Base-by-base conservation (phyloP, 2,329 filamentous ascomycete genomes). In the Monilinia vaccinii-corymbosi region DNA sequence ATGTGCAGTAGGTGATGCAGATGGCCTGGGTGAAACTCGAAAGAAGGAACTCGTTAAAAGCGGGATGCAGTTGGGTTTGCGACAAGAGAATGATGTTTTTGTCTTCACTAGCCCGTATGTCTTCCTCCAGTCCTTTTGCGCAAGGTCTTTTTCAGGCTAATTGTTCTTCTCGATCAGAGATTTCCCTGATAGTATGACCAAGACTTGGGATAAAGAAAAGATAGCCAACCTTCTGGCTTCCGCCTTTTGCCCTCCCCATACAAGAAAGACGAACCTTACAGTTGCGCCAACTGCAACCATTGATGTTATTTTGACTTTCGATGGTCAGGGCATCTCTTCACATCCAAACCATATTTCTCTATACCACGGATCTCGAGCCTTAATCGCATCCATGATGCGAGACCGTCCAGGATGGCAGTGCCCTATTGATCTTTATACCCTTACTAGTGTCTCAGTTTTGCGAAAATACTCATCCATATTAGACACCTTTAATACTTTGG, bases 321-420 rank as follows among this genome's bases (percentile, higher is more conserved):
- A 99, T 76, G 71, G 74, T n/a, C 65, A 75, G 52, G 94, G 94
- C 61, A 80, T 99, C 52, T 96, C 91, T 61, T 83, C 83, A 47
- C 94, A 99, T 74, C 91, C 91, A 25, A 99, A 99, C 77, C 94
- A 99, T 76, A 88, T 89, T 64, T 91, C 91, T 7, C 82, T 97
- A 10, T 91, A 91, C 76, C 81, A 89, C 72, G 94, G 93, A 60
- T 89, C 91, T 8, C 81, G 83, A 49, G 74, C 81, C 52, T 97
- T 96, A 72, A 73, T 95, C 58, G 76, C 79, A 56, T 74, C 78
- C 9, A 79, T 96, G 55, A 83, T 87, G 73, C 80, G 81, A 53
- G 81, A 81, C 59, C 79, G 83, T 66, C 73, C 81, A 5, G 87
- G 84, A 1, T 88, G 83, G 79, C 76, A 83, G 1, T 84, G 81